Base-by-base conservation (phyloP, 2,329 filamentous ascomycete genomes). In the Karstenula rhodostoma region DNA sequence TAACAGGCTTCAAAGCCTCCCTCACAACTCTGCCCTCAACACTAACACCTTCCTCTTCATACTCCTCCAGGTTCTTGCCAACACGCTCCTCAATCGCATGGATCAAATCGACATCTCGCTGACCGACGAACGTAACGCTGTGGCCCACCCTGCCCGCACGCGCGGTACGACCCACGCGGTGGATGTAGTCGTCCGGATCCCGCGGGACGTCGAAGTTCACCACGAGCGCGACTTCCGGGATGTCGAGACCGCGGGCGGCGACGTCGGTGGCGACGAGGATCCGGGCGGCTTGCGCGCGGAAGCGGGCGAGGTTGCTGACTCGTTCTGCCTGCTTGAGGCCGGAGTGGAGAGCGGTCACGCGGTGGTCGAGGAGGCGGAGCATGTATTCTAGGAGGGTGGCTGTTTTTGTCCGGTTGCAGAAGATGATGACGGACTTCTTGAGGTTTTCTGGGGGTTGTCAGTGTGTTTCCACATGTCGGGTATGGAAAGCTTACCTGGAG, bases 161-260 rank as follows among this genome's bases (percentile, higher is more conserved):
- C 3, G 95, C 95, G 13, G 95, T 99, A 79, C 95, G 90, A 77
- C 95, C 95, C 53, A 97, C 94, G 13, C 95, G 89, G 81, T 99
- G 95, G 67, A 99, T 95, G 77, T 99, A 99, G 79, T 97, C 94
- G 76, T 97, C 94, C 3, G 94, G 93, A 74, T 97, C 93, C n/a
- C 94, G 89, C 0, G 95, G 95, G 0, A 99, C 88, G 75, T 99
- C 95, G 79, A 94, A 99, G 79, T 99, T 98, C 73, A 99, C 82
- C 2, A 99, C 95, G 17, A 98, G 80, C 57, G 87, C 90, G 7
- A 98, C 94, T 67, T 93, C 91, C 1, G 94, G 94, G 63, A 99
- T 97, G 80, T 99, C 95, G 4, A 99, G 86, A 84, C 95, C 95
- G 77, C 95, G 87, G 22, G 93, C 92, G 0, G 95, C 95, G 15